Evolutionary conservation across 495 filamentous ascomycete species (phyloP).

Genomic region (Trichoderma asperelloides): DNA sequence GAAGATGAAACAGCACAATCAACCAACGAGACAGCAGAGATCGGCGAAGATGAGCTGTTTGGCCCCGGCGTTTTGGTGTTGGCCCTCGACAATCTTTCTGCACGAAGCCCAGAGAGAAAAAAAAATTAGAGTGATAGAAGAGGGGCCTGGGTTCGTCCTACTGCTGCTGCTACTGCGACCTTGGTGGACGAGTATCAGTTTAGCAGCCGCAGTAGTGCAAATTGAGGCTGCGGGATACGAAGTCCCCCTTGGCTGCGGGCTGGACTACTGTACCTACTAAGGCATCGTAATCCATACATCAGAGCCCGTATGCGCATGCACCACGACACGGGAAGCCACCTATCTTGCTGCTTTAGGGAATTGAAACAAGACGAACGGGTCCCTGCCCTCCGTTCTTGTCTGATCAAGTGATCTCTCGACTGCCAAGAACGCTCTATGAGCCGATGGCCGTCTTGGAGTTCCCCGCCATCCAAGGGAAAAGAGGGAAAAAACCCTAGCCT

Average conservation of each 20-base stretch:
- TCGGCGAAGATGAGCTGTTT: neutral
- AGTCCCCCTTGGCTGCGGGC: neutral
- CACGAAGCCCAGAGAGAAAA: neutral
- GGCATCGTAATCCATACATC: neutral
- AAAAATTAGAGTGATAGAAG: neutral
- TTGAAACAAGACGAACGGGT: neutral
- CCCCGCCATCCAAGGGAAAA: neutral
- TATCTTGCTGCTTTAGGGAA: neutral
- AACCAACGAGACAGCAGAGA: neutral
- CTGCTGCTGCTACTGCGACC: neutral
- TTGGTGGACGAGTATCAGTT: neutral
- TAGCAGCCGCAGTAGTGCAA: neutral
- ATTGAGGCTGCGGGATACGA: slow-evolving; percentile 1
- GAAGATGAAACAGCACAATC: neutral
- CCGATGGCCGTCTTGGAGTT: neutral
- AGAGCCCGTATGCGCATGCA: neutral
- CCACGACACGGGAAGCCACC: slow-evolving; percentile 1
- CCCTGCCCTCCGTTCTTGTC: neutral
- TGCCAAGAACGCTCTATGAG: slow-evolving; percentile 4
- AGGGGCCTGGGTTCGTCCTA: neutral
- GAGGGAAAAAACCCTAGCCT: neutral
- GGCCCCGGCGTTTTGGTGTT: neutral
- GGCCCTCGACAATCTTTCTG: neutral
- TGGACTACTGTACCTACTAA: too few relatives aligned
- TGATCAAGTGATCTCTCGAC: slow-evolving; percentile 4